Conservation (phyloP, 1,139 yeast genomes). For the Tardiomyces blankii region DNA sequence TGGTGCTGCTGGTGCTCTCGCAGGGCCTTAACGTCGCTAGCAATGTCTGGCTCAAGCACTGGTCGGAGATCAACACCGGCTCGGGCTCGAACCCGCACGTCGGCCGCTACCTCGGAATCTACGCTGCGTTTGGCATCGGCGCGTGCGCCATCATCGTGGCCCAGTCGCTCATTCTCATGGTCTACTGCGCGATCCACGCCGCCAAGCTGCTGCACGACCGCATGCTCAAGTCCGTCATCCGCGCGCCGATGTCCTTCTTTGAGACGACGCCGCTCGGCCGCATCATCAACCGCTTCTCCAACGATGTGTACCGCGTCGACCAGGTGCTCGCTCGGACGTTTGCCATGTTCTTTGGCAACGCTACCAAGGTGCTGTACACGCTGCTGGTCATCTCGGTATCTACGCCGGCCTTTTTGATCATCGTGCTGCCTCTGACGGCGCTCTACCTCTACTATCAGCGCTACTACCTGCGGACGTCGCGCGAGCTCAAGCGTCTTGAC, state of each 20-base stretch:
- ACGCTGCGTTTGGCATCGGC: conserved; percentile 62
- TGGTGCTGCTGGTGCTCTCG: conserved; percentile 35
- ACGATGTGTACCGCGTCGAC: conserved; percentile 87
- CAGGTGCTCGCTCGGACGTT: conserved; percentile 79
- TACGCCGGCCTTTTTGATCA: conserved; percentile 75
- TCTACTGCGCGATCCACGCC: conserved; percentile 75
- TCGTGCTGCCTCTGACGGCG: conserved; percentile 59
- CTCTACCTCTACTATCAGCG: conserved; percentile 79
- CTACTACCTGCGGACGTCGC: conserved; percentile 78
- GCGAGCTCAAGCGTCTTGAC: conserved; percentile 85
- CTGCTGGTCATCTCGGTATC: conserved; percentile 72
- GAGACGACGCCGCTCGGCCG: conserved; percentile 97
- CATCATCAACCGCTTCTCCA: conserved; percentile 84
- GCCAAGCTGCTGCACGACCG: conserved; percentile 65
- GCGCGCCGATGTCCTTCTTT: conserved; percentile 95
- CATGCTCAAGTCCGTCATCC: conserved; percentile 71
- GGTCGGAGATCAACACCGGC: conserved; percentile 83
- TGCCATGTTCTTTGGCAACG: conserved; percentile 66
- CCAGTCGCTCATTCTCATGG: conserved; percentile 68
- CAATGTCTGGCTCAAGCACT: conserved; percentile 88
- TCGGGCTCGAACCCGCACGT: conserved; percentile 64
- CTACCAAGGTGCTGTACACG: conserved; percentile 68
- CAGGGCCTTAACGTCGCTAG: conserved; percentile 54
- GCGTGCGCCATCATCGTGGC: conserved; percentile 50
- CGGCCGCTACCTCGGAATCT: conserved; percentile 58